Evolutionary conservation across 805 yeast species (phyloP).

Genomic region (Spathaspora boniae): DNA sequence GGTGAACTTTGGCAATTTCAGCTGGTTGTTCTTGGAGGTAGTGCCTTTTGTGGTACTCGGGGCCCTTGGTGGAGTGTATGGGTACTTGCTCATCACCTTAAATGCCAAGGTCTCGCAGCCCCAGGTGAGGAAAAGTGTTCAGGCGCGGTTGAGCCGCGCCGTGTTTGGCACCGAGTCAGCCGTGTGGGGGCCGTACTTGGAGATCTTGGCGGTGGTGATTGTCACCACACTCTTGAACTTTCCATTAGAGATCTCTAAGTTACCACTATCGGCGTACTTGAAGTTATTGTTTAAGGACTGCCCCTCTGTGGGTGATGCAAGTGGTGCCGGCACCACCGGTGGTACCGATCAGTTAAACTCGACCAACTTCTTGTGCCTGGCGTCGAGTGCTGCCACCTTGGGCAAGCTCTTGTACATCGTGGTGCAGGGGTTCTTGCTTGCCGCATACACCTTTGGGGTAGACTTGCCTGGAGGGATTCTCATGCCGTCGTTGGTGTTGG

Average conservation of each 20-base stretch:
- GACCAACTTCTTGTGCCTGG: conserved; percentile 33
- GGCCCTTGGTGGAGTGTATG: conserved; percentile 63
- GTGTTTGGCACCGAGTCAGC: too few species aligned
- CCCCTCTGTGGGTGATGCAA: conserved; percentile 14
- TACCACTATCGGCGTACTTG: conserved; percentile 55
- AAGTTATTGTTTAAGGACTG: conserved; percentile 73
- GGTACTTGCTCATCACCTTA: conserved; percentile 48
- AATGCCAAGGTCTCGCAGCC: conserved; percentile 32
- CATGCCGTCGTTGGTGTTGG: conserved; percentile 61
- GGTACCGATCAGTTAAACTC: conserved; percentile 14
- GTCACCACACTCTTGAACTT: conserved; percentile 55
- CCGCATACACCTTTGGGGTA: conserved; percentile 68
- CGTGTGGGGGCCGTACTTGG: conserved; percentile 35
- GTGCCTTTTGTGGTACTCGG: conserved; percentile 74
- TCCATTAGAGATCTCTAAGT: conserved; percentile 50
- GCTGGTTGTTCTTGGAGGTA: conserved; percentile 70
- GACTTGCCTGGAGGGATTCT: conserved; percentile 66
- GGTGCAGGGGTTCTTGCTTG: conserved; percentile 53
- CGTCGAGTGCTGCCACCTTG: conserved; percentile 22
- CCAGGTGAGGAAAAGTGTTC: conserved; percentile 31
- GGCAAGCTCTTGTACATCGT: conserved; percentile 35
- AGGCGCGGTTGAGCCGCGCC: conserved; percentile 20
- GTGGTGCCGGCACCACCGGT: too few species aligned
- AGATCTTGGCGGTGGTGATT: conserved; percentile 45
- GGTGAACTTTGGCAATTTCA: conserved; percentile 63